Evolutionary conservation across 2,329 filamentous ascomycete species (phyloP), one percentile per base, ranked within the genome.

Genomic region (Fusarium sororula): DNA sequence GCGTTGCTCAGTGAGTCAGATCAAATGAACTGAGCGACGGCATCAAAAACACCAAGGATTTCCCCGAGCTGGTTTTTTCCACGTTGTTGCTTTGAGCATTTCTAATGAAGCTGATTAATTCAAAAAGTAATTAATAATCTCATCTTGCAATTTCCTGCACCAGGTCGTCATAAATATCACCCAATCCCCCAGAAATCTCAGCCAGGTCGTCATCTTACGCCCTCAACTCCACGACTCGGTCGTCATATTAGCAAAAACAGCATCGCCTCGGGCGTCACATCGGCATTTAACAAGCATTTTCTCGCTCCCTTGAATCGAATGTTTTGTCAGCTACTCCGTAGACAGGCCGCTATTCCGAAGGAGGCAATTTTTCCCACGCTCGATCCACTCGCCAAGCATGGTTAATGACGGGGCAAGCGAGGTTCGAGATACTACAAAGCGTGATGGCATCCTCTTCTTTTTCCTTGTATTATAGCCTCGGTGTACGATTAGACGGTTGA

Each of bases 261-360:
- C 44, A 63, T 60, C 58, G 42, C 38, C 45, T 44, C 56, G 55
- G 68, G 53, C 67, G 67, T 71, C 71, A 68, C 56, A 56, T 51
- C 20, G 35, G 44, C 41, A 54, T 44, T 28, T 37, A 24, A 30
- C 44, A 55, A 55, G 35, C 24, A 55, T 39, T 55, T 39, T 55
- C 26, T 54, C 11, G 18, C 35, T 54, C 35, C 32, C 35, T 38
- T 9, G 35, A 44, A 30, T 41, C 30, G n/a, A 32, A n/a, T 24
- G 32, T 39, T 73, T 74, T 72, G 67, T 74, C 55, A 72, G 72
- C 67, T 39, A n/a, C n/a, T n/a, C n/a, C n/a, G n/a, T n/a, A 35
- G 28, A 41, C 35, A 24, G 37, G 24, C 50, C 28, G 28, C 72
- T 74, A 74, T 59, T 26, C 71, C 67, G 18, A 72, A 72, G 17